phyloP scores from a whole-genome alignment of 768 basidiomycete species.

The Russula virescens region DNA sequence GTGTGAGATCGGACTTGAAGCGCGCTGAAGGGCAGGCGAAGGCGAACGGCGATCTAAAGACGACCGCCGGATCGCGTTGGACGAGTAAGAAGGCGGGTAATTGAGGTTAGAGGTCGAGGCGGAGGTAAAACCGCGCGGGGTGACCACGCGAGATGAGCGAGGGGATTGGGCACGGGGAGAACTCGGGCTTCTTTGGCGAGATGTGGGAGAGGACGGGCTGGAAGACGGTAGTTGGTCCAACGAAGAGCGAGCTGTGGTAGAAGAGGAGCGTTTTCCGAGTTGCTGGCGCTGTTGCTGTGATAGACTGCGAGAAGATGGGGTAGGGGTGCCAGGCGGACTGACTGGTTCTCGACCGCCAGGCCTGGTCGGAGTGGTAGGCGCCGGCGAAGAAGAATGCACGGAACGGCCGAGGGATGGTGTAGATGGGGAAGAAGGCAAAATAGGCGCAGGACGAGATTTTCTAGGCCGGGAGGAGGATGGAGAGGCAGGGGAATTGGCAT shows the following conservation, averaged over 20 bases:
- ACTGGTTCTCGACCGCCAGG: conserved; percentile 32
- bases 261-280: conserved; percentile 31
- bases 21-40: conserved; percentile 33
- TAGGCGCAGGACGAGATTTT: conserved; percentile 26
- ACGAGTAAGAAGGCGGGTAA: conserved; percentile 30
- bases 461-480: conserved; percentile 24
- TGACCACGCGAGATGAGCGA: conserved; percentile 35
- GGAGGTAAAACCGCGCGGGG: conserved; percentile 41
- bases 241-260: conserved; percentile 41
- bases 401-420: conserved; percentile 10
- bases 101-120: conserved; percentile 46
- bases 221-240: conserved; percentile 34
- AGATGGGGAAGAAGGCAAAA: conserved; percentile 24
- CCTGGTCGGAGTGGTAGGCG: conserved; percentile 15
- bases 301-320: conserved; percentile 36
- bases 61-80: conserved; percentile 28
- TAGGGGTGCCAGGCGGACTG: conserved; percentile 46
- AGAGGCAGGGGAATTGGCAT: conserved; percentile 25
- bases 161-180: conserved; percentile 28
- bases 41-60: conserved; percentile 33
- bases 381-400: conserved; percentile 2
- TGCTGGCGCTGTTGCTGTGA: conserved; percentile 22
- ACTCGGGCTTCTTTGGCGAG: conserved; percentile 29
- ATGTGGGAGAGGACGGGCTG: conserved; percentile 39
- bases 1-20: conserved; percentile 24